Conservation (phyloP, 148 eudicot species). For the Drosera capensis region DNA sequence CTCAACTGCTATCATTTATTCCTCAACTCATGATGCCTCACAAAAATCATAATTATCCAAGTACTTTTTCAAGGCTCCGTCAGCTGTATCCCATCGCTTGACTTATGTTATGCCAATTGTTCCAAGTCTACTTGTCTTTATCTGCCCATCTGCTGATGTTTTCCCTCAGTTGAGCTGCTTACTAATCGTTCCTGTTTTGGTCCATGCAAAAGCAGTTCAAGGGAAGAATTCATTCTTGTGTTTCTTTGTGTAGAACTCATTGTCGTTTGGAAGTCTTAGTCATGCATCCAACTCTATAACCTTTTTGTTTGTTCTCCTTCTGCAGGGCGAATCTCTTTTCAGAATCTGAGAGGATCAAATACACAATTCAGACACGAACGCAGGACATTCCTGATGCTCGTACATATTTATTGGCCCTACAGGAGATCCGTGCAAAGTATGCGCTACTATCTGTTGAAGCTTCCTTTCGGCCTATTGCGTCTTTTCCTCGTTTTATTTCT, state of each 20-base stretch:
- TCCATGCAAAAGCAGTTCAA: too few species aligned
- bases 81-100: too few species aligned
- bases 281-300: conserved; percentile 1
- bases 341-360: conserved; percentile 61
- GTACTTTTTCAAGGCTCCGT: too few species aligned
- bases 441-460: background rate
- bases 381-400: conserved; percentile 70
- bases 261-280: background rate
- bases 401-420: conserved; percentile 50
- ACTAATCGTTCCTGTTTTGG: too few species aligned
- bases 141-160: too few species aligned
- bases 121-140: too few species aligned
- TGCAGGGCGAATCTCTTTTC: conserved; percentile 72
- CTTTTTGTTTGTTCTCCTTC: background rate
- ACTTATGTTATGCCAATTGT: too few species aligned
- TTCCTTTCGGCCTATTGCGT: background rate
- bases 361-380: conserved; percentile 53
- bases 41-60: too few species aligned
- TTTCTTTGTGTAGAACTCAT: too few species aligned
- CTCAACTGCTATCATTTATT: too few species aligned
- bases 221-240: conserved; percentile 1
- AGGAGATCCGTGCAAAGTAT: conserved; percentile 71
- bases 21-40: too few species aligned
- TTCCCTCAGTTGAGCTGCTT: too few species aligned
- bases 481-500: background rate